These are phyloP conservation scores for Prunus padus DNA, from an alignment of 306 rosid genomes.

Conservation along the genomic window DNA sequence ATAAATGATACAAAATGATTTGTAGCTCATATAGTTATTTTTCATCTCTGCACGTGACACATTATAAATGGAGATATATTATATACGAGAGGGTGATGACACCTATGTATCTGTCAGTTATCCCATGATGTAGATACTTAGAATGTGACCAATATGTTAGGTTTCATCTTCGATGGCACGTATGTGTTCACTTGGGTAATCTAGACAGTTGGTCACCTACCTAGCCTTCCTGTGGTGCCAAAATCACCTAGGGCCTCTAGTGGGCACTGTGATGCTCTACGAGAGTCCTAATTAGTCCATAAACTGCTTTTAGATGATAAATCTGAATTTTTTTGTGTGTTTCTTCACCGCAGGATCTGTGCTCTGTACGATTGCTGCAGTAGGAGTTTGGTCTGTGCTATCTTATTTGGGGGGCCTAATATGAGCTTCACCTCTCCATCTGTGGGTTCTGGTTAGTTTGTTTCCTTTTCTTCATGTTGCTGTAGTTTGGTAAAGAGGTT, in stretches of 20 bases:
- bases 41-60: not conserved
- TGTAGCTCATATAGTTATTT: not conserved
- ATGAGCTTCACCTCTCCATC: constrained; percentile 84
- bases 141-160: not conserved
- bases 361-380: constrained; percentile 10
- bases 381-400: constrained; percentile 36
- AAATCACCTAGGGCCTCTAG: not conserved
- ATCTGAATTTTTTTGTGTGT: constrained; percentile 9
- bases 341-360: constrained; percentile 49
- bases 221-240: constrained; percentile 4
- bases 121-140: not conserved
- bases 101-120: not conserved
- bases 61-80: not conserved
- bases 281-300: not conserved
- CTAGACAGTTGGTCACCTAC: not conserved
- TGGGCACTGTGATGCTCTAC: not conserved
- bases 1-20: not conserved
- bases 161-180: not conserved
- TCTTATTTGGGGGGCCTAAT: constrained; percentile 34
- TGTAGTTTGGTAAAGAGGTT: not conserved
- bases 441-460: constrained; percentile 70
- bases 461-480: constrained; percentile 9
- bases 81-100: not conserved
- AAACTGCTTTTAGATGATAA: constrained; percentile 8
- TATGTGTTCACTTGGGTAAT: constrained; percentile 9